These are phyloP conservation scores for Chlorella sp. DNA, from an alignment of 139 green algal species.

Conservation along the genomic window DNA sequence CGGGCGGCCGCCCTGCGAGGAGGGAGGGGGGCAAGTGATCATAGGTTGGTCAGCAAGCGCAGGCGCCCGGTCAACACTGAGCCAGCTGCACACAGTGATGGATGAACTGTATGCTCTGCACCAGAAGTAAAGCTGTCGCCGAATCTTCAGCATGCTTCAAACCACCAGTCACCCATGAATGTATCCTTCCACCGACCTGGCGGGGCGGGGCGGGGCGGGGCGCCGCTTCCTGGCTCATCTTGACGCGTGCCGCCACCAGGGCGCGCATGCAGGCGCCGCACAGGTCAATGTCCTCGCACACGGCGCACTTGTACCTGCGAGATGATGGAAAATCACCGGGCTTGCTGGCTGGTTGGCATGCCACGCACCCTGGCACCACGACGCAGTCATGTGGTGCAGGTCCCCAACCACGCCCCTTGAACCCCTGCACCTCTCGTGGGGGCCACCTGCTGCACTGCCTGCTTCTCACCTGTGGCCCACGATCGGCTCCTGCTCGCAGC, in stretches of 20 bases:
- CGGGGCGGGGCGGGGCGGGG: not conserved
- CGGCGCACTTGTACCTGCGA: conserved; percentile 41
- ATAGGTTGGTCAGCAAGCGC: no score
- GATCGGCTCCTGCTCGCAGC: conserved; percentile 47
- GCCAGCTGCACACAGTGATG: no score
- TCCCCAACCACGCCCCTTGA: no score
- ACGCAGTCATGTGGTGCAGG: no score
- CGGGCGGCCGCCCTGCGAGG: not conserved
- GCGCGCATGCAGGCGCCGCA: conserved; percentile 40
- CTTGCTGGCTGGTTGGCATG: not conserved
- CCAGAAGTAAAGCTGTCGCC: no score
- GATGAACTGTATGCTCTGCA: no score
- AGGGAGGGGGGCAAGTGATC: not conserved
- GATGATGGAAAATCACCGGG: not conserved
- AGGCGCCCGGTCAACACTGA: no score
- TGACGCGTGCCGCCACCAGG: conserved; percentile 39
- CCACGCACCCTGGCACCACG: no score
- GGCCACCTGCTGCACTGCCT: no score
- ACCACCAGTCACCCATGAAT: no score
- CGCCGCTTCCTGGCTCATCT: conserved; percentile 25
- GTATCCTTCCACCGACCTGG: not conserved
- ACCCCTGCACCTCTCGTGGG: no score
- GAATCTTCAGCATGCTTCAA: no score
- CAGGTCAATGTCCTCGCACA: conserved; percentile 45
- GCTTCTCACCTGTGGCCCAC: conserved; percentile 20